Percentiles rank a stretch among this genome's conserved stretches.
These are phyloP conservation scores for Endocalyx cinctus DNA, from an alignment of 2,329 filamentous ascomycete genomes.

Conservation along the genomic window DNA sequence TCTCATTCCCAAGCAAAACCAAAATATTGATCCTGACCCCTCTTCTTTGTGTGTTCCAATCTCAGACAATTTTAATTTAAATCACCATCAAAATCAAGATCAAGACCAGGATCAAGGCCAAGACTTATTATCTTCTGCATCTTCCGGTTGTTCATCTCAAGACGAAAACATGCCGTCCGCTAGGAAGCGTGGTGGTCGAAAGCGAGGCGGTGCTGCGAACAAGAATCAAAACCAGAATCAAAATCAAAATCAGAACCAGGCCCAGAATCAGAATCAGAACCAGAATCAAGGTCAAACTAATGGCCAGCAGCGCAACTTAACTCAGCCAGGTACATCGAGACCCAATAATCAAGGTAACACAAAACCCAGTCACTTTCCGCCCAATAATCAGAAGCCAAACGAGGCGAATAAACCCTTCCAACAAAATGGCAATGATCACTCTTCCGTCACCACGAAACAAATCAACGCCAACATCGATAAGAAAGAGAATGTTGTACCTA, in stretches of 20 bases:
- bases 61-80: too few species aligned
- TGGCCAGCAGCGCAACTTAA: too few species aligned
- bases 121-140: too few species aligned
- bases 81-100: too few species aligned
- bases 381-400: constrained; percentile 8
- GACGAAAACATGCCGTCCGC: constrained; percentile 18
- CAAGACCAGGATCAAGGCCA: too few species aligned
- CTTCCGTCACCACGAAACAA: too few species aligned
- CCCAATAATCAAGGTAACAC: constrained; percentile 22
- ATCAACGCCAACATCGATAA: constrained; percentile 5
- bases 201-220: constrained; percentile 18
- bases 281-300: constrained; percentile 20
- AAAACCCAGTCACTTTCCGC: constrained; percentile 9
- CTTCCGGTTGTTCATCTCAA: constrained; percentile 6
- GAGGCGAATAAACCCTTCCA: too few species aligned
- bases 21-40: too few species aligned
- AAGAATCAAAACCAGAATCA: constrained; percentile 18
- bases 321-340: too few species aligned
- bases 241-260: constrained; percentile 9
- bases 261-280: constrained; percentile 8
- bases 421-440: too few species aligned
- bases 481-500: constrained; percentile 14
- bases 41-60: too few species aligned
- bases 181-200: constrained; percentile 25
- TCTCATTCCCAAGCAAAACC: too few species aligned